phyloP scores from a whole-genome alignment of 352 stramenopile species.

The Phytophthora nicotianae region DNA sequence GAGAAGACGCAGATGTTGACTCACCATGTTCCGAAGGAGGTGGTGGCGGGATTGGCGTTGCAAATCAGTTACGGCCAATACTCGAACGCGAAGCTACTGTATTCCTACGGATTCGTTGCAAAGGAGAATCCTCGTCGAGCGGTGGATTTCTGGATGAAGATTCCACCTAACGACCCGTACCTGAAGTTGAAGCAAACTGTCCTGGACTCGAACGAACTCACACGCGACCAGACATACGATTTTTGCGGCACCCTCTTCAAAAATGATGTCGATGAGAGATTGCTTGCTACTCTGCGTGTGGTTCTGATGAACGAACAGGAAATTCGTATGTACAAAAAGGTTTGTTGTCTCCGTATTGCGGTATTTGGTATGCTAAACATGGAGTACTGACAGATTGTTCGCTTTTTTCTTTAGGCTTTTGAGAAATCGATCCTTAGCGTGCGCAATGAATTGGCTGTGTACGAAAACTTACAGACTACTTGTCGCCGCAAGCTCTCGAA shows the following conservation, averaged over 20 bases:
- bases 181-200: slow-evolving; percentile 64
- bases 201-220: slow-evolving; percentile 65
- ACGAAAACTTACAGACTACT: slow-evolving; percentile 50
- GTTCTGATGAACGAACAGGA: slow-evolving; percentile 64
- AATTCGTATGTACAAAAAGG: slow-evolving; percentile 52
- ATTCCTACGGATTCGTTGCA: slow-evolving; percentile 76
- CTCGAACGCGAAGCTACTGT: slow-evolving; percentile 81
- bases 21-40: slow-evolving; percentile 45
- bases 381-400: not conserved
- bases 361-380: not conserved
- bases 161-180: slow-evolving; percentile 57
- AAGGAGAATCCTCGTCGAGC: slow-evolving; percentile 42
- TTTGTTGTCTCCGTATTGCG: slow-evolving; percentile 10
- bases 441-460: slow-evolving; percentile 64
- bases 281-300: slow-evolving; percentile 64
- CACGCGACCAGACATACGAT: slow-evolving; percentile 67
- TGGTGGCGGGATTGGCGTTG: slow-evolving; percentile 39
- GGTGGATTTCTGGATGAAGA: slow-evolving; percentile 80
- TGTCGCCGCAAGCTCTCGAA: slow-evolving; percentile 50
- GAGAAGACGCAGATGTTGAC: slow-evolving; percentile 48
- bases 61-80: slow-evolving; percentile 78
- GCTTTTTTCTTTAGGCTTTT: slow-evolving; percentile 40
- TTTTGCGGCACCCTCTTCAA: slow-evolving; percentile 67
- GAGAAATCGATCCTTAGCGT: slow-evolving; percentile 43
- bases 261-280: slow-evolving; percentile 57